phyloP scores from a whole-genome alignment of 164 flowering plant species.

The Liquidambar formosana region DNA sequence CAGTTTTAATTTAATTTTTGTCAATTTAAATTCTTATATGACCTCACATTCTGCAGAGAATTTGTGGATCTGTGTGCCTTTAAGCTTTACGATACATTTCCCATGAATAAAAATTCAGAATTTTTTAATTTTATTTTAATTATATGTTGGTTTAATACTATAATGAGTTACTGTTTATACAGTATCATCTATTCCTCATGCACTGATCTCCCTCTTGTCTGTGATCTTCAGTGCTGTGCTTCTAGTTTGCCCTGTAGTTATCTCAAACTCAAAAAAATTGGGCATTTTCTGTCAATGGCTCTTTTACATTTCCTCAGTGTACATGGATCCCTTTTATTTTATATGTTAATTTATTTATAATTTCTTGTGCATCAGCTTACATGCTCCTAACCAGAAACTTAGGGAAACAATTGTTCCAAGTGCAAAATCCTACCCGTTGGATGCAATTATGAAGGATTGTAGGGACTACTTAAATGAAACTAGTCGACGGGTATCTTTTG shows the following conservation, averaged over 20 bases:
- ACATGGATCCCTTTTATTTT: background rate
- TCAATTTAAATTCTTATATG: too few species aligned
- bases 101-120: too few species aligned
- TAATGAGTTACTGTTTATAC: background rate
- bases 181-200: background rate
- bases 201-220: background rate
- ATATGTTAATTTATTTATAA: background rate
- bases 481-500: constrained; percentile 80
- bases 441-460: constrained; percentile 93
- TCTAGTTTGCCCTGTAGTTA: background rate
- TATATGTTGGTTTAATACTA: background rate
- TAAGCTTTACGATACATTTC: too few species aligned
- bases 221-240: background rate
- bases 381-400: constrained; percentile 93
- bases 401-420: constrained; percentile 91
- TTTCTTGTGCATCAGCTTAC: constrained; percentile 55
- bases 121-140: too few species aligned
- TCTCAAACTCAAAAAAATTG: background rate
- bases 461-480: constrained; percentile 80
- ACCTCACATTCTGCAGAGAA: background rate
- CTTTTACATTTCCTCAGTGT: too few species aligned
- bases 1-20: too few species aligned
- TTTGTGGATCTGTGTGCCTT: background rate
- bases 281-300: too few species aligned
- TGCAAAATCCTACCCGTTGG: constrained; percentile 87